Base-by-base conservation (phyloP, 2,329 filamentous ascomycete species). In the Ceratocystis destructans region DNA sequence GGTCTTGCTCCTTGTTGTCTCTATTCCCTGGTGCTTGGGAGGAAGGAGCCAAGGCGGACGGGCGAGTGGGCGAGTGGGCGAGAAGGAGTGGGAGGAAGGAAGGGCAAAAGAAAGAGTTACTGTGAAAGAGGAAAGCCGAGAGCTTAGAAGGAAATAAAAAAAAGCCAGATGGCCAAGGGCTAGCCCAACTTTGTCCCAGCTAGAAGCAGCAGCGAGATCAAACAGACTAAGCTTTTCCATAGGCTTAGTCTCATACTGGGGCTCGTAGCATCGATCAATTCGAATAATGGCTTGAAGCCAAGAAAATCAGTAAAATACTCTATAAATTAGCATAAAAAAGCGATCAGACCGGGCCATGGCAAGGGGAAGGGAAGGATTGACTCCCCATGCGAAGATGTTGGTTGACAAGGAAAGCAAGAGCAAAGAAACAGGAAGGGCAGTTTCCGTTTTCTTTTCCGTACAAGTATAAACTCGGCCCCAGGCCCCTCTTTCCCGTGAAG, bases 391-490 rank as follows among this genome's bases (percentile, higher is more conserved):
- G 33, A 62, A 45, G 33, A 62, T 44, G 44, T 41, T 62, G 37
- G 61, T 62, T 62, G 61, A 62, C 61, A 62, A 62, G 61, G 37
- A 28, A 62, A 22, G 45, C 33, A 62, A 45, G 61, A 44, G 8
- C 37, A 25, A 62, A 37, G 33, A 15, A 44, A 45, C 31, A 44
- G 22, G 28, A 46, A 62, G 25, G 61, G 31, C 61, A 62, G 44
- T 55, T 55, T 55, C 22, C 22, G 50, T 25, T 48, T 48, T 22
- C 50, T 55, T 55, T 50, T 55, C 61, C 37, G 22, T 45, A 44
- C 37, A 62, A 46, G 61, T 62, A 62, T 62, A 46, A 62, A 62
- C 20, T 62, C 37, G n/a, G 61, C 37, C 61, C 61, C 61, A 44
- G 31, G 17, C 20, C 61, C 61, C 37, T 22, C 61, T n/a, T 22